phyloP scores from a whole-genome alignment of 352 stramenopile genomes.

The Elongisporangium anandrum region DNA sequence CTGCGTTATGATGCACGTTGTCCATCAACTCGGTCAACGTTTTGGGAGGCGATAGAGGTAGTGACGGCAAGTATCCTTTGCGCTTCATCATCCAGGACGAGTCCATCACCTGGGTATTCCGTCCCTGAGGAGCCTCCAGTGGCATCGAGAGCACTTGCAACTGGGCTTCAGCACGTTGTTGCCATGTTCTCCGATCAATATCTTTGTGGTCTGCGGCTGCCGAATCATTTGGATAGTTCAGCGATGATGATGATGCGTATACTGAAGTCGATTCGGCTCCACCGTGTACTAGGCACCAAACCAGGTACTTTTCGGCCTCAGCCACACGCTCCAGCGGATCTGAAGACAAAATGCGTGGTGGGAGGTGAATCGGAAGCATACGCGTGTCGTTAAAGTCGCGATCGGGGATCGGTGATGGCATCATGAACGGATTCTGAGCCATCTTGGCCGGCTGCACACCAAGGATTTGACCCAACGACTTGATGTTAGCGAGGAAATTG shows the following conservation, averaged over 20 bases:
- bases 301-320: slow-evolving; percentile 57
- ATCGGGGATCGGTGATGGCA: slow-evolving; percentile 59
- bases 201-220: neutral
- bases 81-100: slow-evolving; percentile 76
- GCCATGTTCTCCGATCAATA: slow-evolving; percentile 31
- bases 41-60: slow-evolving; percentile 53
- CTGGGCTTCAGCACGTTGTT: slow-evolving; percentile 62
- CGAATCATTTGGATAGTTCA: neutral
- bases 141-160: slow-evolving; percentile 66
- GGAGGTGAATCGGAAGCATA: slow-evolving; percentile 17
- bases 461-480: slow-evolving; percentile 39
- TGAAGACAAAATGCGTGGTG: slow-evolving; percentile 15
- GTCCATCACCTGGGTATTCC: slow-evolving; percentile 52
- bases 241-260: neutral
- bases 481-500: slow-evolving; percentile 64
- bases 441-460: slow-evolving; percentile 51
- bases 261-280: neutral
- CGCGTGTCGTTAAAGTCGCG: slow-evolving; percentile 40
- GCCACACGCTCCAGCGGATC: slow-evolving; percentile 37
- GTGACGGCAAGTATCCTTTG: slow-evolving; percentile 52
- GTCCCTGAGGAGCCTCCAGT: slow-evolving; percentile 41
- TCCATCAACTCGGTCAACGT: slow-evolving; percentile 58
- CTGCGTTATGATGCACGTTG: slow-evolving; percentile 26
- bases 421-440: slow-evolving; percentile 85
- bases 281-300: slow-evolving; percentile 41